Evolutionary conservation across 2,329 filamentous ascomycete genomes (phyloP).

Genomic region (Tympanopsis confertula): DNA sequence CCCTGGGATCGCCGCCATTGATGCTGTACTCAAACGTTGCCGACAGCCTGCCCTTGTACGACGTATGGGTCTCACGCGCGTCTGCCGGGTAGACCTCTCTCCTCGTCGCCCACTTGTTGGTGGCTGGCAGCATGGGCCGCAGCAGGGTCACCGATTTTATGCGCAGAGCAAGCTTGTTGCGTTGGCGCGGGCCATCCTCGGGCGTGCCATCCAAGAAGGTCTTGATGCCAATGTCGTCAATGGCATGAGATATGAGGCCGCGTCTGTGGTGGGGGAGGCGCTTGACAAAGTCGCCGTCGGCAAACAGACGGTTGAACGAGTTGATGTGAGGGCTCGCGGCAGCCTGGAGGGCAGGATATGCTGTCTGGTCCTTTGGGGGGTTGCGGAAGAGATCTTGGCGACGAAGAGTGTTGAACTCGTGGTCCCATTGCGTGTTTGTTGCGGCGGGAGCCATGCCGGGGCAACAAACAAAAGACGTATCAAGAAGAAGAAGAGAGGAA

Average conservation of each 20-base stretch:
- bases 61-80: constrained; percentile 83
- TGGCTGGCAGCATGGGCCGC: constrained; percentile 65
- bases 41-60: constrained; percentile 78
- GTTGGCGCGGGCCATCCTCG: constrained; percentile 39
- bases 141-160: constrained; percentile 75
- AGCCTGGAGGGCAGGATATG: constrained; percentile 74
- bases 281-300: constrained; percentile 61
- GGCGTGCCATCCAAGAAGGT: constrained; percentile 75
- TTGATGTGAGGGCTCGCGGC: constrained; percentile 85
- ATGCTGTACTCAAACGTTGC: constrained; percentile 78
- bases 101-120: constrained; percentile 73
- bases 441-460: constrained; percentile 39
- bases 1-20: constrained; percentile 75
- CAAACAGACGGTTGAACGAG: constrained; percentile 87
- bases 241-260: constrained; percentile 54
- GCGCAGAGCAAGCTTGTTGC: constrained; percentile 68
- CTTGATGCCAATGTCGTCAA: constrained; percentile 85
- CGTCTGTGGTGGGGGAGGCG: constrained; percentile 35
- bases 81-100: constrained; percentile 84
- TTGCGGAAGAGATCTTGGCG: constrained; percentile 82
- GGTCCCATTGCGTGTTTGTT: constrained; percentile 66
- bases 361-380: constrained; percentile 77
- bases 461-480: constrained; percentile 3
- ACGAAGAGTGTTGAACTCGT: constrained; percentile 73
- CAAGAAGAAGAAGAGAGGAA: neutral